phyloP scores from a whole-genome alignment of 2,329 filamentous ascomycete genomes.

The Paraphaeosphaeria sporulosa region DNA sequence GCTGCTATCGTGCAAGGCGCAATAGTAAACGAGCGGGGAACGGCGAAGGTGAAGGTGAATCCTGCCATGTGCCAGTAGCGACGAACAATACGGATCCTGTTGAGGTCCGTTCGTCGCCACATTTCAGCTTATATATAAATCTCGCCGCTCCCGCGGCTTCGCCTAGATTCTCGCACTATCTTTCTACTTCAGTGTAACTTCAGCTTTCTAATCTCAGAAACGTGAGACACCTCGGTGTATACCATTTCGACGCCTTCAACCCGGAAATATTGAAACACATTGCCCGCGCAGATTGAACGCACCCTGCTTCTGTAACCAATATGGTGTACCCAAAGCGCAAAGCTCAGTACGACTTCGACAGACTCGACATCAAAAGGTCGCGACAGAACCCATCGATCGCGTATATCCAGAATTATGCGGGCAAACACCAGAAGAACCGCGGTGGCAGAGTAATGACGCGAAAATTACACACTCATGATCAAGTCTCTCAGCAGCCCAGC shows the following conservation, averaged over 20 bases:
- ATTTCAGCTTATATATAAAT: background rate
- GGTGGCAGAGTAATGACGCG: too few relatives aligned
- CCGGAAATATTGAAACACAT: background rate
- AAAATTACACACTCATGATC: background rate
- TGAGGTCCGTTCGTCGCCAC: background rate
- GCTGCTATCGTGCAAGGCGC: background rate
- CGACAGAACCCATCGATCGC: background rate
- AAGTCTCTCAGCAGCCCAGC: background rate
- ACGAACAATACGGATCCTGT: background rate
- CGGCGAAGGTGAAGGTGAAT: background rate
- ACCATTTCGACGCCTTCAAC: too few relatives aligned
- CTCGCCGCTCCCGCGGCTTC: background rate
- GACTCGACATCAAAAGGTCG: background rate
- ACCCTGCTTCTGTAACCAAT: background rate
- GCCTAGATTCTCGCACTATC: background rate
- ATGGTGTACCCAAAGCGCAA: background rate
- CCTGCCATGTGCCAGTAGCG: background rate
- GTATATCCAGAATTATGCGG: background rate
- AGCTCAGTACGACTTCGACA: background rate
- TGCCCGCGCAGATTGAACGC: background rate
- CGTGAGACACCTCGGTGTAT: background rate
- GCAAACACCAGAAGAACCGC: background rate
- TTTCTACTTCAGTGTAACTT: background rate
- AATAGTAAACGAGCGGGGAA: background rate
- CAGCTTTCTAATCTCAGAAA: background rate